Evolutionary conservation across 2,329 filamentous ascomycete genomes (phyloP), one percentile per base, ranked within the genome.

Genomic region (Ilyonectria robusta): DNA sequence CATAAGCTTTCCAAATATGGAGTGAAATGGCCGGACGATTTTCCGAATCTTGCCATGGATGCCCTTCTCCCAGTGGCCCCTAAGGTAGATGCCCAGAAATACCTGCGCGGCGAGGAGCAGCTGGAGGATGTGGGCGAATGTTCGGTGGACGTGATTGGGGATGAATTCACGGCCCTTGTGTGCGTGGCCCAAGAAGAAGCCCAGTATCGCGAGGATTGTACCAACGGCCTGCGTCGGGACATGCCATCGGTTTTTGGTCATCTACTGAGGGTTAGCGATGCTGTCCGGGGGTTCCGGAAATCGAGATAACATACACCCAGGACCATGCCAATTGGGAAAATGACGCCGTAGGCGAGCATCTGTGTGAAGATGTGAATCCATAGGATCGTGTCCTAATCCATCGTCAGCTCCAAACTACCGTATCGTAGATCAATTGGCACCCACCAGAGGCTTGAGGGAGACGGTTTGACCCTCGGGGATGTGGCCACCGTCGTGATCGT

Each of bases 251-350:
- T 92, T 97, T 69, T 94, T 94, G 71, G 93, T 90, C 66, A 99
- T 95, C 92, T 97, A 79, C 21, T 8, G 23, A 42, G 11, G 13
- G 31, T 68, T 53, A 72, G 61, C 44, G 35, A 42, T n/a, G 19
- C 33, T 31, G 17, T 19, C 21, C 47, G 60, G 56, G 37, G 13
- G 59, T 13, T 35, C 40, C 53, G 59, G 44, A 33, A 33, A 33
- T 35, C n/a, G 10, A 35, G 29, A 29, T 31, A 54, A 83, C 92
- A 76, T 89, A 96, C 93, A 66, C 95, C 95, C 19, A 98, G 85
- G 47, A 98, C 94, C 95, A 99, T 98, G 75, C 96, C 96, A 17
- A 94, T 87, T 11, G 96, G 96, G 77, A 97, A 98, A 66, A 98
- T 89, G 73, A 99, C 86, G 68, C 96, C 96, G 85, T 97, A 98